Conservation (phyloP, 306 rosid species). For the Astragalus membranaceus region DNA sequence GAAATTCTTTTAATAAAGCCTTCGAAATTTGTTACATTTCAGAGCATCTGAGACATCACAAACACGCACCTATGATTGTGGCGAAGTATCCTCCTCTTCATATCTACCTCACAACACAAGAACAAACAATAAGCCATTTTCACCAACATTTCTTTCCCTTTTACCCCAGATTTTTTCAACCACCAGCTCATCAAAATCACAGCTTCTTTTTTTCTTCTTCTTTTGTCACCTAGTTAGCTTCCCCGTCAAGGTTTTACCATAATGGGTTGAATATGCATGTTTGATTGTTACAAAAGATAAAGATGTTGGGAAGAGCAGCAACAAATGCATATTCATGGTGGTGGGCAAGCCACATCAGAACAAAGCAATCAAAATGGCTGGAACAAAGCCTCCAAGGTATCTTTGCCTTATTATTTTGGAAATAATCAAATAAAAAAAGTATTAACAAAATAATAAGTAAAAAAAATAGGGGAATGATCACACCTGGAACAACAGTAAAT, state of each 20-base stretch:
- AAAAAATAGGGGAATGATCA: too few species aligned
- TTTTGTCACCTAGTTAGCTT: neutral
- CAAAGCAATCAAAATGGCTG: slow-evolving; percentile 98
- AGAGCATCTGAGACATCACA: slow-evolving; percentile 26
- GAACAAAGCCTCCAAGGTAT: slow-evolving; percentile 90
- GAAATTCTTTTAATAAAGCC: neutral
- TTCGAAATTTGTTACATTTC: slow-evolving; percentile 12
- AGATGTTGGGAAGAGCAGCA: slow-evolving; percentile 92
- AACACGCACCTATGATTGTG: slow-evolving; percentile 41
- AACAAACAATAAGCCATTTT: neutral
- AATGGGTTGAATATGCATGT: slow-evolving; percentile 23
- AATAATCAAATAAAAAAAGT: too few species aligned
- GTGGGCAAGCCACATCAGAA: slow-evolving; percentile 98
- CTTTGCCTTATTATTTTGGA: neutral
- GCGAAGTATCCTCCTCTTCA: slow-evolving; percentile 55
- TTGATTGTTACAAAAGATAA: slow-evolving; percentile 16
- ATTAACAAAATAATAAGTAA: too few species aligned
- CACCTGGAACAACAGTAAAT: too few species aligned
- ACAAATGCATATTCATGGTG: slow-evolving; percentile 95
- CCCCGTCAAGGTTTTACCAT: slow-evolving; percentile 20
- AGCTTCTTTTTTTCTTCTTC: neutral
- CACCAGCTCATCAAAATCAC: neutral
- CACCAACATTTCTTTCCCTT: slow-evolving; percentile 22
- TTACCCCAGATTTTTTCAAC: slow-evolving; percentile 1
- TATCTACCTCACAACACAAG: slow-evolving; percentile 8